Conservation (phyloP, 176 grass and related monocot genomes). For the Oryza nivara region DNA sequence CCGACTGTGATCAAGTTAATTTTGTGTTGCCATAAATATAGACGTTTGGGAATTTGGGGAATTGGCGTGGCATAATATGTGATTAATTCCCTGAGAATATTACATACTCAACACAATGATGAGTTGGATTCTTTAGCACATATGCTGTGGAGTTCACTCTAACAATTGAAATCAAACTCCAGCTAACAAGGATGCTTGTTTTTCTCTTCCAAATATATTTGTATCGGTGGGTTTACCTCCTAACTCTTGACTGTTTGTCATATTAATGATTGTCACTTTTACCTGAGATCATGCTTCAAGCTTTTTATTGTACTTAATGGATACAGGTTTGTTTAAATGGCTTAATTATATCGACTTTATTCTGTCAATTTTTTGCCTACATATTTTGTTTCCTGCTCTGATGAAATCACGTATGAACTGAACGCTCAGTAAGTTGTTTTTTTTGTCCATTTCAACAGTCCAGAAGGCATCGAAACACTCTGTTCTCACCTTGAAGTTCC, state of each 20-base stretch:
- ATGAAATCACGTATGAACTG: neutral
- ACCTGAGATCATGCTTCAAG: neutral
- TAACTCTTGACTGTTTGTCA: neutral
- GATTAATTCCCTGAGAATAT: neutral
- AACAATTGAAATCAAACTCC: neutral
- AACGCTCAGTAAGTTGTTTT: neutral
- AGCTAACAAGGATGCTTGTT: neutral
- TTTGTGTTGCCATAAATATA: no score
- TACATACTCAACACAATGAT: neutral
- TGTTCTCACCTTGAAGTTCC: constrained; percentile 89
- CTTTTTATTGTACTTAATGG: constrained; percentile 14
- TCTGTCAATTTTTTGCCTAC: neutral
- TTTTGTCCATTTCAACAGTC: constrained; percentile 53
- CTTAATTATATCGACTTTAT: constrained; percentile 1
- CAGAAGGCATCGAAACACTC: constrained; percentile 93
- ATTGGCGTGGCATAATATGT: neutral
- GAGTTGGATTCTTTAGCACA: neutral
- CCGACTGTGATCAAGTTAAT: no score
- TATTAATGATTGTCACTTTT: constrained; percentile 5
- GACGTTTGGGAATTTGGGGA: neutral
- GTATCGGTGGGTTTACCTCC: neutral
- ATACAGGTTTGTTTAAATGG: neutral
- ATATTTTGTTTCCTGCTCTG: constrained; percentile 4
- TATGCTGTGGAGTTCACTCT: neutral
- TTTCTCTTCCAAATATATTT: neutral